A percentile compares a stretch with the other conserved stretches of the same genome.
Evolutionary conservation across 1,284 basidiomycete genomes (phyloP).

Genomic region (Athelia sp.): DNA sequence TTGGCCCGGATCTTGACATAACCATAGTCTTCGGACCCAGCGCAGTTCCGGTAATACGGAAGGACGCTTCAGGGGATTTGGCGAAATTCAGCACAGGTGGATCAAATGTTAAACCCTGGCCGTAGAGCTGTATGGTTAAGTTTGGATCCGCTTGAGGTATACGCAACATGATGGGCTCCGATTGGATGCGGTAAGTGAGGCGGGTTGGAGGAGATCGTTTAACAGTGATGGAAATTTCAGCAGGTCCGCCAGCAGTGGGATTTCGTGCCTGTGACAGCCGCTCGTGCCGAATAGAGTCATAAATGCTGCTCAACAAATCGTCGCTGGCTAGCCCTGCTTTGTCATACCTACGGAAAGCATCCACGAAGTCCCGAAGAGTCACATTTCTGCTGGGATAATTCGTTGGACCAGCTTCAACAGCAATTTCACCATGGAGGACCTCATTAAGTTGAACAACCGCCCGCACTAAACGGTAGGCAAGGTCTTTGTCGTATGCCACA

Average conservation of each 20-base stretch:
- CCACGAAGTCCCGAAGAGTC: conserved; percentile 70
- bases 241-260: conserved; percentile 31
- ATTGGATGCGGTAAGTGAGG: conserved; percentile 81
- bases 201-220: conserved; percentile 71
- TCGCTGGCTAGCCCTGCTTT: conserved; percentile 64
- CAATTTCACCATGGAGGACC: conserved; percentile 62
- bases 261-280: conserved; percentile 70
- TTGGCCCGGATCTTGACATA: conserved; percentile 75
- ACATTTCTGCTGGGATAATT: conserved; percentile 62
- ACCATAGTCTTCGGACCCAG: conserved; percentile 81
- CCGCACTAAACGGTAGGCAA: conserved; percentile 75
- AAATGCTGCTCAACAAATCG: conserved; percentile 71
- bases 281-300: conserved; percentile 69
- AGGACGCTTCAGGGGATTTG: conserved; percentile 73
- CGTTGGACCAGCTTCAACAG: conserved; percentile 56
- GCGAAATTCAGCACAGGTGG: conserved; percentile 77
- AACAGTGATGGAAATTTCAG: conserved; percentile 58
- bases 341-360: conserved; percentile 76
- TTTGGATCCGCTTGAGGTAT: conserved; percentile 78
- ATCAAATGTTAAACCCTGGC: conserved; percentile 83
- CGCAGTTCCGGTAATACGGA: conserved; percentile 78
- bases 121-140: conserved; percentile 77
- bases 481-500: conserved; percentile 74
- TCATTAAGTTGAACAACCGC: conserved; percentile 88
- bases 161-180: conserved; percentile 78